Conservation (phyloP, 768 basidiomycete species). For the Sporobolomyces roseus region DNA sequence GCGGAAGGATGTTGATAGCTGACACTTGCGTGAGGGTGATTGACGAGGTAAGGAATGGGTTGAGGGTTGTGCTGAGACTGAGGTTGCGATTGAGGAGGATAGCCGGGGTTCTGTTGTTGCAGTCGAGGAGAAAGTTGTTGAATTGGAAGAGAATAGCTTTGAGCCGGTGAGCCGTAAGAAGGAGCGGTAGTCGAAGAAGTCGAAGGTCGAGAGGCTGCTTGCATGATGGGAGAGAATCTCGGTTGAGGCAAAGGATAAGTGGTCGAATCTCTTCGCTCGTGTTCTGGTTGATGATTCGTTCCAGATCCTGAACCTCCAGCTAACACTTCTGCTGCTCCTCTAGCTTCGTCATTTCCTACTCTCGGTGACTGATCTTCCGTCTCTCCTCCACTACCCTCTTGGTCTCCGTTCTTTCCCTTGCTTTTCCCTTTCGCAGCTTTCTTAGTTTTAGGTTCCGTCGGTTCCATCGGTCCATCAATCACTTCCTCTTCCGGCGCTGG, state of each 20-base stretch:
- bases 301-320: background rate
- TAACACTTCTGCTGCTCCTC: conserved; percentile 1
- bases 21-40: conserved; percentile 5
- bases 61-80: background rate
- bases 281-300: too few species aligned
- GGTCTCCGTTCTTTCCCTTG: background rate
- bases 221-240: background rate
- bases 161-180: background rate
- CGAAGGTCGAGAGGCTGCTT: background rate
- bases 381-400: background rate
- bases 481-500: background rate
- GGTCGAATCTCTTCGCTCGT: too few species aligned
- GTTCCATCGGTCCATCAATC: conserved; percentile 1
- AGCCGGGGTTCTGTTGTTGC: too few species aligned
- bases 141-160: background rate
- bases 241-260: too few species aligned
- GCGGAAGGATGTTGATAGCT: background rate
- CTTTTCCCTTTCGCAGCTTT: background rate
- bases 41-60: conserved; percentile 6
- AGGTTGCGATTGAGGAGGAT: too few species aligned
- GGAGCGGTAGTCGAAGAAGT: background rate
- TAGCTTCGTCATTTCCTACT: conserved; percentile 14
- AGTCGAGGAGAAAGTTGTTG: conserved; percentile 5
- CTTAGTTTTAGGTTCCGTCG: background rate
- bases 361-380: conserved; percentile 3